Evolutionary conservation across 1,284 basidiomycete genomes (phyloP).

Genomic region (Omphalotus olearius): DNA sequence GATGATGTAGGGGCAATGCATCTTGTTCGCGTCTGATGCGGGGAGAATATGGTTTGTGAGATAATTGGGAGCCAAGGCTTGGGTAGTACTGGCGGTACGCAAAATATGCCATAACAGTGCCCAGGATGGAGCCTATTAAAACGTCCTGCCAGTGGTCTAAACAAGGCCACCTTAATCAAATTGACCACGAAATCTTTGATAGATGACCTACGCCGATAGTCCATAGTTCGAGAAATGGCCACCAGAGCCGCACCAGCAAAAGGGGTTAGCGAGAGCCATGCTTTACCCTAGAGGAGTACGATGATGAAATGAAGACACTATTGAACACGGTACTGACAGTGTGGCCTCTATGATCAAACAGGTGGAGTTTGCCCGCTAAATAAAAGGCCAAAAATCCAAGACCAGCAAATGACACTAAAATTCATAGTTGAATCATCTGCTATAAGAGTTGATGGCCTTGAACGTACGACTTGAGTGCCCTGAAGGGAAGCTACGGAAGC

Average conservation of each 20-base stretch:
- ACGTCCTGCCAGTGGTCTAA: slow-evolving; percentile 90
- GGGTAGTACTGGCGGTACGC: slow-evolving; percentile 82
- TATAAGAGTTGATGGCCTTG: background rate
- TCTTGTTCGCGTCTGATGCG: slow-evolving; percentile 48
- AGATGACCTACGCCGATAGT: slow-evolving; percentile 68
- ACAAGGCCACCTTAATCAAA: background rate
- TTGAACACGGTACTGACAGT: background rate
- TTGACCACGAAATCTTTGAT: background rate
- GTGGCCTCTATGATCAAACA: slow-evolving; percentile 61
- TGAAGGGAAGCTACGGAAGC: slow-evolving; percentile 92
- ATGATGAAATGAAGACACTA: background rate
- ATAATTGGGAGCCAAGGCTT: slow-evolving; percentile 49
- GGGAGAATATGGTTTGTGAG: slow-evolving; percentile 76
- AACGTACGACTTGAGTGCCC: slow-evolving; percentile 82
- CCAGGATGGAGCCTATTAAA: slow-evolving; percentile 75
- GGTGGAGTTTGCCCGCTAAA: slow-evolving; percentile 86
- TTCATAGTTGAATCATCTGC: slow-evolving; percentile 4
- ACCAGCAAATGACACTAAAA: slow-evolving; percentile 84
- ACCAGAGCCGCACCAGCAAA: slow-evolving; percentile 80
- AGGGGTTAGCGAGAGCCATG: slow-evolving; percentile 80
- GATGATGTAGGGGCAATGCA: slow-evolving; percentile 36
- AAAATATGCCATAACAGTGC: slow-evolving; percentile 71
- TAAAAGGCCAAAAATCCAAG: slow-evolving; percentile 89
- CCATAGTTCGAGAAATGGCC: slow-evolving; percentile 89
- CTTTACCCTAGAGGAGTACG: slow-evolving; percentile 55